Evolutionary conservation across 2,329 filamentous ascomycete species (phyloP), one percentile per base, ranked within the genome.

Genomic region (Arthroderma uncinatum): DNA sequence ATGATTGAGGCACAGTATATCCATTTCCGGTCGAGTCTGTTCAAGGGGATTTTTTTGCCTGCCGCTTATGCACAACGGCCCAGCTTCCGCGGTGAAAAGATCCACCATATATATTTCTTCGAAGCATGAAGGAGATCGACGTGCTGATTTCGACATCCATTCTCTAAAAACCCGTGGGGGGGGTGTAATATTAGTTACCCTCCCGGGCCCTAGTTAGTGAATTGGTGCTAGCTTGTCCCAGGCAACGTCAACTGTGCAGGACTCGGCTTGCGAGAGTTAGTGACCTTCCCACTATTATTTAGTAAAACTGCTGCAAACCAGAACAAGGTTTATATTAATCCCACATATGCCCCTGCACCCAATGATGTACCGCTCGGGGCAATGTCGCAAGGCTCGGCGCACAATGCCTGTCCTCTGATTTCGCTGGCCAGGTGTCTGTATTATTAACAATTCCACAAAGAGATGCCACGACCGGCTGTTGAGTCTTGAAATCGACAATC

Each of bases 241-340:
- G 44, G 28, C 23, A 50, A 50, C 28, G 25, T 50, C 44, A 19
- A 30, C 23, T 16, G 23, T 50, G 28, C 28, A 50, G 44, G 25
- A 50, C 44, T 50, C 44, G 19, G 28, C 44, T 33, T 50, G 23
- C 44, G 23, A 50, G n/a, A 25, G n/a, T n/a, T n/a, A n/a, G 14
- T n/a, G 2, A 8, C 34, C 44, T 50, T 50, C 44, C 44, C 12
- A 33, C 44, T 30, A 50, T 33, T 33, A 50, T 50, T 50, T 50
- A 50, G 44, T 50, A 47, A 33, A 30, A 30, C n/a, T 5, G 44
- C 14, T 30, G 44, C 44, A 50, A 30, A 50, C 23, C 25, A 16
- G 23, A 50, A 50, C 44, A 50, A 50, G 44, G 44, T 50, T 50
- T 50, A 50, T 47, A 47, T 50, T 50, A 50, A 23, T 50, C 44